A percentile compares a stretch with the other conserved stretches of the same genome.
These are phyloP conservation scores for Alternaria brassicae DNA, from an alignment of 2,329 filamentous ascomycete species.

Conservation along the genomic window DNA sequence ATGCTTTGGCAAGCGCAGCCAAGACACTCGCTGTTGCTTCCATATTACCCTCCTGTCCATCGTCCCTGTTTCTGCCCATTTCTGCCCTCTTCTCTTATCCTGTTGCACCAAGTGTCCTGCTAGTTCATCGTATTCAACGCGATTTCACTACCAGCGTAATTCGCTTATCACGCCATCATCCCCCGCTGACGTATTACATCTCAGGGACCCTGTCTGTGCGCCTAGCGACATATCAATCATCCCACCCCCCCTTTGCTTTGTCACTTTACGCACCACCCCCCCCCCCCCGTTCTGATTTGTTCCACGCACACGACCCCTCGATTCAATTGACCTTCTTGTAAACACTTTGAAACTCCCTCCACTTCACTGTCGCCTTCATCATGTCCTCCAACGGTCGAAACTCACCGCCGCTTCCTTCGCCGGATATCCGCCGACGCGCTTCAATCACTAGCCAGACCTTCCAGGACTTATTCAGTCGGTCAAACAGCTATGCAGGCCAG, in stretches of 20 bases:
- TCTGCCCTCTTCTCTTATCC: conserved; percentile 11
- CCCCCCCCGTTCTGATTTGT: conserved; percentile 7
- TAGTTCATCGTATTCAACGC: conserved; percentile 24
- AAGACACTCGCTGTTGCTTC: conserved; percentile 21
- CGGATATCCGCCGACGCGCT: conserved; percentile 52
- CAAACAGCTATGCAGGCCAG: conserved; percentile 44
- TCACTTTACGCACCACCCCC: conserved; percentile 19
- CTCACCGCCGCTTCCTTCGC: conserved; percentile 50
- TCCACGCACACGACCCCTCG: not conserved
- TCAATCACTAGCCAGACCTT: conserved; percentile 59
- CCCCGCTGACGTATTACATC: conserved; percentile 35
- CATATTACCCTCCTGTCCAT: conserved; percentile 37
- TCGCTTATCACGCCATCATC: conserved; percentile 38
- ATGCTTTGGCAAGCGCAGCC: conserved; percentile 19
- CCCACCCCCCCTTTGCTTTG: conserved; percentile 23
- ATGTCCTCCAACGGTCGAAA: conserved; percentile 52
- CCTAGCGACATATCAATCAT: conserved; percentile 28
- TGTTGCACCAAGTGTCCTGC: conserved; percentile 10
- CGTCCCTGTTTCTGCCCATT: conserved; percentile 15
- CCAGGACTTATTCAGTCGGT: conserved; percentile 56
- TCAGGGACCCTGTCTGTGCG: conserved; percentile 31
- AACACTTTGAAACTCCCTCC: conserved; percentile 1
- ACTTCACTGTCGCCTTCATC: conserved; percentile 8
- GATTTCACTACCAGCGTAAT: conserved; percentile 16
- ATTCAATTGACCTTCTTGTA: conserved; percentile 13